phyloP scores from a whole-genome alignment of 78 protist genomes.

The Speleostelium caveatum region DNA sequence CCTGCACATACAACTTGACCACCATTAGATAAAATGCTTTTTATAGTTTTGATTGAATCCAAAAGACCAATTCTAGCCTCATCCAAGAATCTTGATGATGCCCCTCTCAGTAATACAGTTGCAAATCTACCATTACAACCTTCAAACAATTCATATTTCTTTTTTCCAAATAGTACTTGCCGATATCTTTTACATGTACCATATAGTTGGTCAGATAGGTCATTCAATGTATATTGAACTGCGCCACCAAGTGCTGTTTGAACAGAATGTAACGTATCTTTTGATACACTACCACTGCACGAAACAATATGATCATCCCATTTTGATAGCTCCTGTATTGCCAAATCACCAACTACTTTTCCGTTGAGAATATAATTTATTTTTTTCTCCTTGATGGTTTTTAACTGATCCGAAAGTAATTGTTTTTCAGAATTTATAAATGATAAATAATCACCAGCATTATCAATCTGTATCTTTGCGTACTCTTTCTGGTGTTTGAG shows the following conservation, averaged over 20 bases:
- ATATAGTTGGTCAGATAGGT: neutral
- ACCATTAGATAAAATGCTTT: neutral
- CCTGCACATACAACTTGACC: conserved; percentile 2
- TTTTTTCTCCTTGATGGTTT: neutral
- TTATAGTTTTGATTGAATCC: conserved; percentile 1
- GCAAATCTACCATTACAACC: neutral
- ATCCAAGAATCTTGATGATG: conserved; percentile 2
- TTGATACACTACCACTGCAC: conserved; percentile 7
- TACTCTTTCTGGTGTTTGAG: conserved; percentile 42
- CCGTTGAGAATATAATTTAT: neutral
- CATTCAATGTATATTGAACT: conserved; percentile 7
- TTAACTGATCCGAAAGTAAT: neutral
- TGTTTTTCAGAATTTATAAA: conserved; percentile 14
- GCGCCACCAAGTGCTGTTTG: conserved; percentile 24
- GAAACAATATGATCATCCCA: neutral
- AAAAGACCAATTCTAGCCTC: conserved; percentile 16
- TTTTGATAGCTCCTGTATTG: conserved; percentile 31
- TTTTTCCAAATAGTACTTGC: conserved; percentile 18
- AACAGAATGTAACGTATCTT: neutral
- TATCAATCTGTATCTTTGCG: conserved; percentile 14
- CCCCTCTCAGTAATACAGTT: conserved; percentile 12
- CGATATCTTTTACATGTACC: conserved; percentile 13
- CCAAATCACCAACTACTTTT: conserved; percentile 46
- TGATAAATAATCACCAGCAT: neutral
- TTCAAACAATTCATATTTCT: conserved; percentile 18